Evolutionary conservation across 2,329 filamentous ascomycete species (phyloP).

Genomic region (Zalaria obscura): DNA sequence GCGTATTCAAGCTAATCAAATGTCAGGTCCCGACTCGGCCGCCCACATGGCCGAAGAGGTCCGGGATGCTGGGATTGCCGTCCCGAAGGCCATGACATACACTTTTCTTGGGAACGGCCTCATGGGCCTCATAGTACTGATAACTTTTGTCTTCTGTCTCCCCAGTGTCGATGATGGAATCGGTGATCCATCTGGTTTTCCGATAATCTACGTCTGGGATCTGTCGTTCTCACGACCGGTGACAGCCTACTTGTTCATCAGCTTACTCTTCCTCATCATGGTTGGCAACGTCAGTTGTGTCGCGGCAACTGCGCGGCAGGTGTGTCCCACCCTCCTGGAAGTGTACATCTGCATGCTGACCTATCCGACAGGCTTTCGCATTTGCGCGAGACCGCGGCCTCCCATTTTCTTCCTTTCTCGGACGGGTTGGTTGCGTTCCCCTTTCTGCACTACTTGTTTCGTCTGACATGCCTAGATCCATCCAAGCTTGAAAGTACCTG

Average conservation of each 20-base stretch:
- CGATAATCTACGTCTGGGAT: conserved; percentile 25
- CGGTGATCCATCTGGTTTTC: conserved; percentile 17
- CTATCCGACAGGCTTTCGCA: conserved; percentile 13
- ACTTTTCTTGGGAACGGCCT: conserved; percentile 17
- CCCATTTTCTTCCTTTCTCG: conserved; percentile 17
- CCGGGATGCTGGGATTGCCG: conserved; percentile 13
- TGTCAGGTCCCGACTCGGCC: conserved; percentile 4
- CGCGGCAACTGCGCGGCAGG: conserved; percentile 3
- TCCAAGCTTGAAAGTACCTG: conserved; percentile 4
- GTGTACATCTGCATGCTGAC: too few relatives aligned
- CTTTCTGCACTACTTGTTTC: neutral
- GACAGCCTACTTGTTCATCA: conserved; percentile 2
- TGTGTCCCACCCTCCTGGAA: neutral
- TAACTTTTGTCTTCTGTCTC: conserved; percentile 14
- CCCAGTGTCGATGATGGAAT: conserved; percentile 16
- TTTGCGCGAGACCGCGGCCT: conserved; percentile 30
- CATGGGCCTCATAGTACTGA: conserved; percentile 18
- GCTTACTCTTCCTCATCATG: conserved; percentile 4
- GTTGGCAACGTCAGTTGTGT: conserved; percentile 3
- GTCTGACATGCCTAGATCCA: conserved; percentile 1
- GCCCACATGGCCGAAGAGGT: conserved; percentile 16
- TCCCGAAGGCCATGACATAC: conserved; percentile 16
- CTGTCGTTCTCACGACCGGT: neutral
- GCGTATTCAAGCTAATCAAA: neutral
- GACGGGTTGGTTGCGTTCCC: conserved; percentile 1